Base-by-base conservation (phyloP, 1,139 yeast genomes). In the Pichia inconspicua region DNA sequence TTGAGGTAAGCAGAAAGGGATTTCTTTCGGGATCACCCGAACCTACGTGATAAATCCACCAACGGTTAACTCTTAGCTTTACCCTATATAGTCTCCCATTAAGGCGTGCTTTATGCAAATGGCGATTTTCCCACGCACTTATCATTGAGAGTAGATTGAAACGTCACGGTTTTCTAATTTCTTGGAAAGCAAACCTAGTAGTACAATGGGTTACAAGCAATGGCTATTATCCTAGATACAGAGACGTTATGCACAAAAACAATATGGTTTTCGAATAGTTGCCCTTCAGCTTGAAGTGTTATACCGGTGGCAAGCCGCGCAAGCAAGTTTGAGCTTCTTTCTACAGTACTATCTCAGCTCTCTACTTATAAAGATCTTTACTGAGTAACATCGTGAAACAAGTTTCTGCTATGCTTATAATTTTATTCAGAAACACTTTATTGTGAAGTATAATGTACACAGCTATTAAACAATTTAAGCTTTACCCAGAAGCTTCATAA, bases 401-500 rank as follows among this genome's bases (percentile, higher is more conserved):
- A 4, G 22, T 22, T 22, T 5, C 5, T 22, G 5, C 22, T 22
- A 17, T 22, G 22, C 22, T 22, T 22, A 22, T 22, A 22, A 22
- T 22, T 22, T 22, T 22, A 22, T 22, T 22, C 22, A 22, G 5
- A 22, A 22, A 22, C 22, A 22, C 22, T 30, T 30, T 12, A 30
- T 30, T 5, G 7, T 14, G 6, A 30, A 14, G n/a, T 30, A 30
- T 30, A 30, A 30, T 30, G 34, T 30, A 30, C 34, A 30, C 12
- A 14, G 12, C n/a, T 30, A 30, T 30, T 30, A 30, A 3, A 30
- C 34, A 30, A 10, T 30, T 34, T 25, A 34, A 7, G 42, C 44
- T 27, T 46, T 50, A 9, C 53, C 51, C 11, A 50, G 25, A n/a
- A 84, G 64, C 51, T 78, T 78, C 54, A 89, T 71, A 64, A 89